These are phyloP conservation scores for Ceratocystis lukuohia DNA, from an alignment of 2,329 filamentous ascomycete genomes.

Conservation along the genomic window DNA sequence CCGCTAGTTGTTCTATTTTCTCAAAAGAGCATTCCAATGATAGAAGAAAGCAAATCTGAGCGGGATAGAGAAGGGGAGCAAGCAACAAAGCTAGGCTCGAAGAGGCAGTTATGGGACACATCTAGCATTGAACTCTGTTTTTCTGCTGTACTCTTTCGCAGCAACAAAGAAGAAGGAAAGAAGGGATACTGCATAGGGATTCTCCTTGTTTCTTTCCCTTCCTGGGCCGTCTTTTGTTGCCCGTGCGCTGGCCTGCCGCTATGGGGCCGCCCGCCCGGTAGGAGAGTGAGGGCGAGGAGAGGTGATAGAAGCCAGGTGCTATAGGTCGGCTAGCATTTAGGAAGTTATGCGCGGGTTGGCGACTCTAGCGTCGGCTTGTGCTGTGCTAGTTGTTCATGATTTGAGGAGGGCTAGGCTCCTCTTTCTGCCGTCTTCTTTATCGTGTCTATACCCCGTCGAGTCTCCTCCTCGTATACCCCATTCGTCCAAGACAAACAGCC, in stretches of 20 bases:
- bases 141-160: neutral
- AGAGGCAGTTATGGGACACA: neutral
- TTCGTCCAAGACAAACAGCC: neutral
- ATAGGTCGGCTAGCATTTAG: neutral
- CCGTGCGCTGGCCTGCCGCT: neutral
- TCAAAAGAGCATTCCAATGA: neutral
- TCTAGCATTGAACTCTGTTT: neutral
- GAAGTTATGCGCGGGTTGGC: too few relatives aligned
- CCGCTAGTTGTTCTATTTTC: neutral
- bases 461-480: neutral
- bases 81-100: neutral
- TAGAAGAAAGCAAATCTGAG: neutral
- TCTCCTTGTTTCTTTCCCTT: neutral
- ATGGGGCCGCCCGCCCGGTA: neutral
- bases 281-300: neutral
- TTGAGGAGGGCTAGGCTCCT: neutral
- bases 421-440: neutral
- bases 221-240: neutral
- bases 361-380: neutral
- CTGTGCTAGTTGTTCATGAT: neutral
- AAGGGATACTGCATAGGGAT: neutral
- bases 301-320: neutral
- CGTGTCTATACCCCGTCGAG: neutral
- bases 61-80: neutral
- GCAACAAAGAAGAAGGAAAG: neutral